Evolutionary conservation across 2,329 filamentous ascomycete genomes (phyloP).

Genomic region (Penicillium sp.): DNA sequence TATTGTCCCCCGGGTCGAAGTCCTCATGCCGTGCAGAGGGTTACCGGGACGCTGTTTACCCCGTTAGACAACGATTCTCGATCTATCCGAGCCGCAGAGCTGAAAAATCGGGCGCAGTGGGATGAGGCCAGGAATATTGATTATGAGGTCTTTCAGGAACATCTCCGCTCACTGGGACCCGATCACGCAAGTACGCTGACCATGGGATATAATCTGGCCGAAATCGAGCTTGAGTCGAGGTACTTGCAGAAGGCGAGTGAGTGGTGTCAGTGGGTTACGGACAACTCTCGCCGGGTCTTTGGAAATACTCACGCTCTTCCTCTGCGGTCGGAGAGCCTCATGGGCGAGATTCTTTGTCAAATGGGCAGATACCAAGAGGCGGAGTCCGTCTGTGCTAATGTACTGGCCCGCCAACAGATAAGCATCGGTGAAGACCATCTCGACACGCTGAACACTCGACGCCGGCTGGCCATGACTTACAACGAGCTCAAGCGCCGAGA

Average conservation of each 20-base stretch:
- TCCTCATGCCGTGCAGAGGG: conserved; percentile 8
- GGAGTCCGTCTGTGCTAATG: conserved; percentile 34
- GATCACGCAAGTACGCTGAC: conserved; percentile 33
- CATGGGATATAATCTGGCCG: conserved; percentile 30
- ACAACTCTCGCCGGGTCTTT: conserved; percentile 29
- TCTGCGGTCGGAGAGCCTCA: conserved; percentile 33
- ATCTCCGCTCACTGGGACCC: conserved; percentile 28
- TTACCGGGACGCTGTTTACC: conserved; percentile 24
- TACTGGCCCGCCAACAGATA: conserved; percentile 36
- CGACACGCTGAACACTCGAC: conserved; percentile 33
- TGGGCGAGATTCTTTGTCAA: conserved; percentile 29
- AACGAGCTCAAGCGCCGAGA: conserved; percentile 22
- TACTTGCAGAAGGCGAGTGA: conserved; percentile 30
- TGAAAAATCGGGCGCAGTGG: conserved; percentile 31
- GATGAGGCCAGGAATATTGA: conserved; percentile 32
- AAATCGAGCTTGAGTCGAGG: conserved; percentile 28
- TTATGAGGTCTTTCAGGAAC: conserved; percentile 34
- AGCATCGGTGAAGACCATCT: conserved; percentile 34
- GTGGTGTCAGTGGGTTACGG: conserved; percentile 35
- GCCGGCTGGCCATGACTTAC: conserved; percentile 29
- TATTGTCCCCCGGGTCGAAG: conserved; percentile 21
- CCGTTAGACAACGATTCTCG: conserved; percentile 31
- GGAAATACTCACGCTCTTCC: conserved; percentile 28
- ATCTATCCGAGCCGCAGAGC: conserved; percentile 27
- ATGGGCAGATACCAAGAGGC: conserved; percentile 30